Conservation (phyloP, 306 rosid species). For the Albizia julibrissin region DNA sequence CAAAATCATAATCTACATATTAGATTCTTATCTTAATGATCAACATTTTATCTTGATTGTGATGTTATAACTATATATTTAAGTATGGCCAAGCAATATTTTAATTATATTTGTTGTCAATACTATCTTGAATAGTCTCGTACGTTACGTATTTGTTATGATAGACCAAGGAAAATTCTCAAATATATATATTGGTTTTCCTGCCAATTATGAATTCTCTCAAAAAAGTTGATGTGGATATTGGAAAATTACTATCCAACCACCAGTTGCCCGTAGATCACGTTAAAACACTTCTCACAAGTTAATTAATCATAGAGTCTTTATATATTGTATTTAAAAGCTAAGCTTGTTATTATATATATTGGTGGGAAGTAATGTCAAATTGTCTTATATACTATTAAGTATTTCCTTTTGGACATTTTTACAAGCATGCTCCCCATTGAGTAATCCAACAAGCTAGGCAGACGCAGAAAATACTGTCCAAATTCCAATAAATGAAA, state of each 20-base stretch:
- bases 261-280: background rate
- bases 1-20: background rate
- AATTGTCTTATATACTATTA: background rate
- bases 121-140: background rate
- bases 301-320: background rate
- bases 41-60: background rate
- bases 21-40: background rate
- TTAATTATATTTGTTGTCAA: background rate
- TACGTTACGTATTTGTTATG: no score
- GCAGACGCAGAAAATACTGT: no score
- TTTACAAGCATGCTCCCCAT: background rate
- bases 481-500: no score
- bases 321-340: background rate
- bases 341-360: background rate
- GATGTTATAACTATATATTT: background rate
- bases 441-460: background rate
- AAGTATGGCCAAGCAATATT: background rate
- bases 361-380: background rate
- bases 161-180: background rate
- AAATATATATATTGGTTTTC: no score
- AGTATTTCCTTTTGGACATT: background rate
- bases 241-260: background rate
- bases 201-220: background rate
- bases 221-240: background rate
- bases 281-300: background rate